Base-by-base conservation (phyloP, 164 flowering plant genomes). In the Platanus orientalis region DNA sequence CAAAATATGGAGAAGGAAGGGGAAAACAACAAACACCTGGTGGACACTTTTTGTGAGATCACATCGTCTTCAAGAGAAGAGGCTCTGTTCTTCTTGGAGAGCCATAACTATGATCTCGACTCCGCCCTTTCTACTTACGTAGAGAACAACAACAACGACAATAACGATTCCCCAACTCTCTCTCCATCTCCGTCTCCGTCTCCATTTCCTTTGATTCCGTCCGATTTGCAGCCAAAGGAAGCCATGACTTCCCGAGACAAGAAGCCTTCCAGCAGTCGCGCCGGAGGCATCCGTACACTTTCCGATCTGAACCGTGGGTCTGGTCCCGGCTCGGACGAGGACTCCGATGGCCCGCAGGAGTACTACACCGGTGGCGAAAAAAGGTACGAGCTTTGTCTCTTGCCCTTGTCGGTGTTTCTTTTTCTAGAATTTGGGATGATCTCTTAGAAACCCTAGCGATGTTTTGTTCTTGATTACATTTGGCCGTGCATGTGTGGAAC, bases 301-400 rank as follows among this genome's bases (percentile, higher is more conserved):
- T 74, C 96, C 51, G 98, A 92, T 79, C 71, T 92, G 78, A 87
- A 84, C 58, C 80, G 91, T 10, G 77, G 64, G 0, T 66, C 90
- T 1, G 84, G 72, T 25, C 73, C 73, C 21, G 90, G 79, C 42
- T 83, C 98, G 63, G 96, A 82, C 66, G 80, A 81, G 73, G 94
- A 92, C 65, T 74, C 83, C 39, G 96, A 92, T 70, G 84, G 68
- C 0, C 94, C 95, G 30, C 91, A 79, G 45, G 98, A 92, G 79
- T 89, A 88, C 69, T 92, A 88, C 66, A 86, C 98, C 34, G 98
- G 98, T 19, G 98, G 98, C 0, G 86, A 92, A 67, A 92, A 89
- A 66, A 92, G 98, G 98, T 89, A 45, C 16, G n/a, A n/a, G n/a
- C n/a, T n/a, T n/a, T n/a, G n/a, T n/a, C n/a, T n/a, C n/a, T n/a